Conservation (phyloP, 139 green algal species). For the Trebouxia sp. region DNA sequence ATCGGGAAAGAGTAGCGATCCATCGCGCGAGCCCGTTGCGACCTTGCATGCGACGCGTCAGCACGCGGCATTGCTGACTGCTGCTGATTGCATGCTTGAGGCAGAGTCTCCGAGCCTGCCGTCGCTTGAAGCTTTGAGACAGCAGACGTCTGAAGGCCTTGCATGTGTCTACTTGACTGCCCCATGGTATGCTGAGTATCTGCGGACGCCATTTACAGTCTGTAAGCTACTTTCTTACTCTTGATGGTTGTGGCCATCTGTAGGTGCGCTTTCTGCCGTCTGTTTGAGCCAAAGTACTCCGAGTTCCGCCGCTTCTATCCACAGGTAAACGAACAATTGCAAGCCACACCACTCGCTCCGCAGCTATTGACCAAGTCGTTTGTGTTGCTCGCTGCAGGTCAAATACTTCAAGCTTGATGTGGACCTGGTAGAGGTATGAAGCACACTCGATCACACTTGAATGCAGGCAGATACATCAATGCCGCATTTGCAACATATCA, state of each 20-base stretch:
- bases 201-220: too few relatives aligned
- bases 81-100: neutral
- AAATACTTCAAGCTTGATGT: conserved; percentile 24
- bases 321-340: too few relatives aligned
- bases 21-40: too few relatives aligned
- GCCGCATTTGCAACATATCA: too few relatives aligned
- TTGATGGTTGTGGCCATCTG: neutral
- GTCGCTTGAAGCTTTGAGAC: neutral
- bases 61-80: too few relatives aligned
- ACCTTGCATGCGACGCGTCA: too few relatives aligned
- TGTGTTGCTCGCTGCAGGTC: too few relatives aligned
- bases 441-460: too few relatives aligned
- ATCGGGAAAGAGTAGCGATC: too few relatives aligned
- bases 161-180: neutral
- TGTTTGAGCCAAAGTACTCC: conserved; percentile 13
- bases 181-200: neutral
- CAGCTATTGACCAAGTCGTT: too few relatives aligned
- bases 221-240: neutral
- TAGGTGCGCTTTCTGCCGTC: conserved; percentile 10
- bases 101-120: neutral
- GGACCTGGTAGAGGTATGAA: neutral
- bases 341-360: too few relatives aligned
- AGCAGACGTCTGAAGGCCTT: neutral
- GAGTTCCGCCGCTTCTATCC: conserved; percentile 5
- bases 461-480: too few relatives aligned